Evolutionary conservation across 2,329 filamentous ascomycete genomes (phyloP), one percentile per base, ranked within the genome.

Genomic region (Pseudopithomyces chartarum): DNA sequence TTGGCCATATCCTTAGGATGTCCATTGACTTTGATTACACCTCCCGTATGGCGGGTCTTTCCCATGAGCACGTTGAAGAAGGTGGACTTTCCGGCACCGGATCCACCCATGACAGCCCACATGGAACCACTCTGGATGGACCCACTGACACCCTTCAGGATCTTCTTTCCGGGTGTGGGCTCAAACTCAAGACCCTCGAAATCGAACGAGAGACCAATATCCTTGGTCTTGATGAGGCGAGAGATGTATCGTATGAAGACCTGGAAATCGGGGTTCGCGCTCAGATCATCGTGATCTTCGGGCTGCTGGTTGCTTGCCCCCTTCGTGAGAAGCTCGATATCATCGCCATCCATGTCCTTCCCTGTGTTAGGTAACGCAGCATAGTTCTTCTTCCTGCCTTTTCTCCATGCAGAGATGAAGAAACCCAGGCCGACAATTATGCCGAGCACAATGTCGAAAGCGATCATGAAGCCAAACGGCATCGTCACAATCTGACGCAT

Each of bases 81-180:
- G 0, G 84, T 86, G 17, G 81, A 83, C 67, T 86, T 86, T 29
- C 84, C 84, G 1, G 84, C 84, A n/a, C 84, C 84, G 1, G 81
- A 84, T 8, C 52, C 52, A 6, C 84, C 84, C 83, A 86, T 85
- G n/a, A 86, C 78, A 10, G 83, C 84, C 34, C 81, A 83, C n/a
- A 86, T 77, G 5, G 80, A 80, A 0, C 84, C 84, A 11, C 79
- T 76, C 19, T 83, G 74, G 63, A 86, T 85, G 4, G 76, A 79
- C 0, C 84, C 84, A 0, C 82, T 85, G 6, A 86, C 80, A 12
- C 82, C 80, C 47, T 81, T 78, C 4, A 86, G 72, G 49, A 86
- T 81, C 50, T 75, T 79, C 2, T 71, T 67, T 13, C 71, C 75
- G 23, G 76, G 73, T 54, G 79, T 79, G 0, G 81, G 81, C 6